A percentile compares a stretch with the other conserved stretches of the same genome.
Conservation (phyloP, 2,329 filamentous ascomycete genomes). For the Trichophyton schoenleinii region DNA sequence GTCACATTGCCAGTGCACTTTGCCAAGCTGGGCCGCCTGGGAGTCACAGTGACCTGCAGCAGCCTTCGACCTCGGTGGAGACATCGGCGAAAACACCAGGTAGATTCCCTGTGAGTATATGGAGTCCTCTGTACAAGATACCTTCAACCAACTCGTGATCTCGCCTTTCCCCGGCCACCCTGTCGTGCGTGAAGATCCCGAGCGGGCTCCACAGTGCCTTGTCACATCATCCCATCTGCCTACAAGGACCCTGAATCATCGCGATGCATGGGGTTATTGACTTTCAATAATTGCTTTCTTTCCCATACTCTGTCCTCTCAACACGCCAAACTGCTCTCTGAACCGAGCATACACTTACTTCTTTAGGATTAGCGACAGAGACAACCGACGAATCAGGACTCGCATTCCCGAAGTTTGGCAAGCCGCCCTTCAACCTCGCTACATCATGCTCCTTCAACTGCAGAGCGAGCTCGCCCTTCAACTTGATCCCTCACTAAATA, state of each 20-base stretch:
- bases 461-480: neutral
- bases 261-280: neutral
- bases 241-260: neutral
- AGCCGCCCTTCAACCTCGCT: neutral
- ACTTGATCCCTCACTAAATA: neutral
- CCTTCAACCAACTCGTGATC: neutral
- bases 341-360: neutral
- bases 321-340: no score
- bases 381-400: neutral
- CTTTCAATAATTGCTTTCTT: no score
- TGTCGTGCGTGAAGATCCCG: neutral
- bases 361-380: neutral
- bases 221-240: neutral
- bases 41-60: neutral
- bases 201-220: neutral
- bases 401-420: neutral
- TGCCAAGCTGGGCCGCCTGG: neutral
- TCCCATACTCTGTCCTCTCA: no score
- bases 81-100: neutral
- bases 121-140: neutral
- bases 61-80: neutral
- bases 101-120: neutral
- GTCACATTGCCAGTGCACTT: neutral
- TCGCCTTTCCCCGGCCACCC: neutral
- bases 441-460: neutral